Base-by-base conservation (phyloP, 805 yeast genomes). In the Candida incommunis region DNA sequence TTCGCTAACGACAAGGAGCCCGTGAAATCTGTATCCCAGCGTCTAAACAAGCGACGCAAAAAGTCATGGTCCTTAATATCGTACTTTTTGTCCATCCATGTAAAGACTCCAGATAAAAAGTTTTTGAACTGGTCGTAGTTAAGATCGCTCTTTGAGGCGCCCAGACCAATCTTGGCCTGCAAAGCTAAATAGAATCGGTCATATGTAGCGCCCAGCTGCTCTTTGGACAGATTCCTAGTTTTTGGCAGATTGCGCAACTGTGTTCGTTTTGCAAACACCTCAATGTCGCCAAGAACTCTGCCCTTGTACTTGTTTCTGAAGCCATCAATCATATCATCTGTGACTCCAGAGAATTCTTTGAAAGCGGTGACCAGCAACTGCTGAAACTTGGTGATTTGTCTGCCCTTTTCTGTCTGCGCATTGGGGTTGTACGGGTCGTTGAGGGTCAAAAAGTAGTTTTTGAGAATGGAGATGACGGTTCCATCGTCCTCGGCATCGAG, bases 281-380 rank as follows among this genome's bases (percentile, higher is more conserved):
- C 95, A 49, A 90, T 86, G 45, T 92, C 90, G 54, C 75, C 83
- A 56, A 83, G 77, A 40, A 92, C 90, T 41, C 79, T 75, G 52
- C 79, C 77, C 61, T 87, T 78, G 59, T 76, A 80, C 57, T 73
- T 81, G 22, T 72, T 67, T 44, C 97, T 74, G 54, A 78, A 80
- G 47, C 73, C 80, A 21, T 69, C 71, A 37, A 92, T 77, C 60
- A 76, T 70, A 1, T 77, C 80, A 47, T 88, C 95, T 25, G 85
- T 79, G 21, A 92, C 73, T 4, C 78, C 78, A 5, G 82, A 71
- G 60, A 92, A 92, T 58, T 92, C 98, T 55, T 82, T 82, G 65
- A 90, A 88, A 0, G 98, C 92, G 1, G 87, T 86, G 9, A 87
- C 95, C 64, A 90, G 68, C 20, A 92, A 70, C 52, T 84, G 92